Evolutionary conservation across 371 early-diverging fungal genomes (phyloP).

Genomic region (Lichtheimia ornata): DNA sequence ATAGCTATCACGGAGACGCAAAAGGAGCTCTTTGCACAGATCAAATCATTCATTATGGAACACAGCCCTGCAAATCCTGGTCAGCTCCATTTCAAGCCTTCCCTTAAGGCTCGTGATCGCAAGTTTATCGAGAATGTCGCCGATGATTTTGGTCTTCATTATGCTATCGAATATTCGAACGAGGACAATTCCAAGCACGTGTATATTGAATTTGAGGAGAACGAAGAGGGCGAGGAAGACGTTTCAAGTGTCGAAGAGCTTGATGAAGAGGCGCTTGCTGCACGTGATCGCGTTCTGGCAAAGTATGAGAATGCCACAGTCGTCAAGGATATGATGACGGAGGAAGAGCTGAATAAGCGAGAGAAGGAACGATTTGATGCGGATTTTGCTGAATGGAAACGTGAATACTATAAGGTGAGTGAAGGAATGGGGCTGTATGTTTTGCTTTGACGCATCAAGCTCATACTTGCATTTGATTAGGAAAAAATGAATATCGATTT

Average conservation of each 20-base stretch:
- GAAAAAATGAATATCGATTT: slow-evolving; percentile 72
- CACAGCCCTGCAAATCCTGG: slow-evolving; percentile 28
- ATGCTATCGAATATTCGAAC: slow-evolving; percentile 40
- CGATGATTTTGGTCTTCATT: slow-evolving; percentile 63
- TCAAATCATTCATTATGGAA: slow-evolving; percentile 55
- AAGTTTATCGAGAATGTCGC: slow-evolving; percentile 65
- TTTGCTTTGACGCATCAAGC: neutral
- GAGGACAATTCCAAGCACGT: slow-evolving; percentile 47
- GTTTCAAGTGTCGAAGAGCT: slow-evolving; percentile 48
- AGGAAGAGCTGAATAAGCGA: slow-evolving; percentile 44
- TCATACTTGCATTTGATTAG: slow-evolving; percentile 20
- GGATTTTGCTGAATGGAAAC: slow-evolving; percentile 67
- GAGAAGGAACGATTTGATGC: slow-evolving; percentile 60
- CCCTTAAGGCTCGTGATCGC: slow-evolving; percentile 60
- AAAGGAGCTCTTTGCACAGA: slow-evolving; percentile 53
- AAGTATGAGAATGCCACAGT: slow-evolving; percentile 69
- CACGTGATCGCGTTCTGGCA: slow-evolving; percentile 65
- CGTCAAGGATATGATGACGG: slow-evolving; percentile 52
- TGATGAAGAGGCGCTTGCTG: slow-evolving; percentile 59
- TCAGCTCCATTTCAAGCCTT: slow-evolving; percentile 47
- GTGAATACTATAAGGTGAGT: slow-evolving; percentile 66
- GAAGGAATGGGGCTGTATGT: too few species aligned
- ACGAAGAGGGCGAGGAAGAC: slow-evolving; percentile 46
- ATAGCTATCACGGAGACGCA: slow-evolving; percentile 65
- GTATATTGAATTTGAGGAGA: slow-evolving; percentile 50